Evolutionary conservation across 345 rosid genomes (phyloP), one percentile per base, ranked within the genome.

Genomic region (Clausena lansium): DNA sequence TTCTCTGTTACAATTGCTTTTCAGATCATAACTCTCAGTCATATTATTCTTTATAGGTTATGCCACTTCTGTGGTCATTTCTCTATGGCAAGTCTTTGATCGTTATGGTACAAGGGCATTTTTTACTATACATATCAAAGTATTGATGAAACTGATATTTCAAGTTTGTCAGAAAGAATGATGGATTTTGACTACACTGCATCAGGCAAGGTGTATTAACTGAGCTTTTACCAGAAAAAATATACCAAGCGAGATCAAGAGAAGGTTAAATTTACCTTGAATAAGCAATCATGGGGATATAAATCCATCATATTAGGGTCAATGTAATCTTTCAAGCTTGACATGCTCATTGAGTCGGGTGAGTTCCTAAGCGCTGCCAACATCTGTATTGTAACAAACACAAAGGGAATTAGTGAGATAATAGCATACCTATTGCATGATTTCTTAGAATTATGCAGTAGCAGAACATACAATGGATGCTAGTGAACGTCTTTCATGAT

Each of bases 221-320:
- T 27, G 17, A 24, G 24, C 15, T 20, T 39, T 39, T 60, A 13
- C n/a, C 17, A n/a, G 33, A 9, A 20, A 19, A 5, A 4, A 4
- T 17, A 55, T 19, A 62, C 17, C 55, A 9, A 39, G 45, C 32
- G 62, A 33, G 57, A 78, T 22, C 22, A 45, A 38, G 78, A 58
- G 38, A 30, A 50, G 32, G 28, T 38, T 50, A 47, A 60, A 73
- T 59, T 84, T 88, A 92, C 99, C 97, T 95, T 95, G 82, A 84
- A 93, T 63, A 95, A 81, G 86, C 99, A 95, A 76, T 95, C 99
- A n/a, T 89, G 94, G 28, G 99, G 99, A 82, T 90, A 95, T 41
- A 95, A 79, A 82, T 91, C 91, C 95, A 91, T 88, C 92, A 95
- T 81, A 77, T 84, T 95, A 50, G 90, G 87, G 80, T 95, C 98